Evolutionary conservation across 495 filamentous ascomycete species (phyloP).

Genomic region (Neurospora sp.): DNA sequence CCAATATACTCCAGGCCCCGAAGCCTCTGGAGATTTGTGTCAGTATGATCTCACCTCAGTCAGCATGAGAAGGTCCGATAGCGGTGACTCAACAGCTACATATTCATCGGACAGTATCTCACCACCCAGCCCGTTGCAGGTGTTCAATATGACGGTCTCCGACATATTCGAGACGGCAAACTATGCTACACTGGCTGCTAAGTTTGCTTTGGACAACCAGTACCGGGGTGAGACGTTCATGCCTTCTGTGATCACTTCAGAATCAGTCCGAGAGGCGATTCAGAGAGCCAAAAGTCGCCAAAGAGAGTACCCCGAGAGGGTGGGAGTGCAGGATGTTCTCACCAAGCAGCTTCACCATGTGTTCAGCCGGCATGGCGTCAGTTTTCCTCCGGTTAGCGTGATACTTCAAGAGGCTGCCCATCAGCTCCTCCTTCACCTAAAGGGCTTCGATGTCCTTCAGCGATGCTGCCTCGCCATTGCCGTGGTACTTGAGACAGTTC

Average conservation of each 20-base stretch:
- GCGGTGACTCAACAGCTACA: background rate
- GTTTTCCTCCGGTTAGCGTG: background rate
- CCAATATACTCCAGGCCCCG: background rate
- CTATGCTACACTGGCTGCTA: slow-evolving; percentile 2
- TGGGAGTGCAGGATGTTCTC: slow-evolving; percentile 8
- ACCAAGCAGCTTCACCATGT: background rate
- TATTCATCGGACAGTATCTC: background rate
- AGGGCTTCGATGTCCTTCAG: slow-evolving; percentile 2
- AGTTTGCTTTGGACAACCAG: background rate
- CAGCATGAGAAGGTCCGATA: background rate
- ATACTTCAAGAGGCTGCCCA: slow-evolving; percentile 12
- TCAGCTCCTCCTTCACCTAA: slow-evolving; percentile 8
- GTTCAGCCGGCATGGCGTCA: background rate
- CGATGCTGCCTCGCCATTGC: slow-evolving; percentile 8
- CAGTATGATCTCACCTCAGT: background rate
- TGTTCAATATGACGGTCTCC: background rate
- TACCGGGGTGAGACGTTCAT: background rate
- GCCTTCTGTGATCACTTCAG: background rate
- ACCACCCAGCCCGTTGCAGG: background rate
- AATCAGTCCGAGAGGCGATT: background rate
- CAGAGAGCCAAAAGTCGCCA: background rate
- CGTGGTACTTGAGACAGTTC: background rate
- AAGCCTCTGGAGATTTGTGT: background rate
- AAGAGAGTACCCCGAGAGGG: background rate
- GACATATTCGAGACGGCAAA: slow-evolving; percentile 2